Evolutionary conservation across 306 rosid genomes (phyloP).

Genomic region (Carpinus fangiana): DNA sequence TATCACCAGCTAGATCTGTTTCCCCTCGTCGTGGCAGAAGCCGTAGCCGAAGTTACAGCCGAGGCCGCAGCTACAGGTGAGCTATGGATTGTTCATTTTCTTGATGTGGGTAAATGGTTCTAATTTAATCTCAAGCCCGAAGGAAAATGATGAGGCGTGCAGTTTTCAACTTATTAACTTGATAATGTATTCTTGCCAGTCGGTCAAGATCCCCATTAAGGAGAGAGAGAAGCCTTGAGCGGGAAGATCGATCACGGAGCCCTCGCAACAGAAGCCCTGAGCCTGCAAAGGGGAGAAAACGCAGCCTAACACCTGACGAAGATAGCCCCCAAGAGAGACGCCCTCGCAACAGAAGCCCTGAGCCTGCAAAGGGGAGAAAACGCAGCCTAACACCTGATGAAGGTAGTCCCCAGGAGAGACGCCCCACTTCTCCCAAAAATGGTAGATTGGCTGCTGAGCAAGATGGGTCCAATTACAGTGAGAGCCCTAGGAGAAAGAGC

Average conservation of each 20-base stretch:
- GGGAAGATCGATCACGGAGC: slow-evolving; percentile 53
- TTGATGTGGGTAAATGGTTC: background rate
- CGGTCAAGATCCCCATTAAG: slow-evolving; percentile 69
- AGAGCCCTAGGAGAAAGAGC: slow-evolving; percentile 51
- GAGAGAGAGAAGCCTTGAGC: slow-evolving; percentile 53
- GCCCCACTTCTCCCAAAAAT: slow-evolving; percentile 46
- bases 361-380: slow-evolving; percentile 46
- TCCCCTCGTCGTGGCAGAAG: slow-evolving; percentile 72
- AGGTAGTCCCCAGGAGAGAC: slow-evolving; percentile 46
- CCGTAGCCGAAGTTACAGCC: slow-evolving; percentile 67
- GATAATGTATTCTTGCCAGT: slow-evolving; percentile 38
- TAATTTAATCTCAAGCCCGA: too few species aligned
- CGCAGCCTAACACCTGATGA: slow-evolving; percentile 53
- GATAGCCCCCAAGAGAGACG: slow-evolving; percentile 50
- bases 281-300: slow-evolving; percentile 48
- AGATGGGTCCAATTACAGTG: slow-evolving; percentile 59
- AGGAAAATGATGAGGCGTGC: background rate
- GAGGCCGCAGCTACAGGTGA: slow-evolving; percentile 74
- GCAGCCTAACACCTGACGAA: slow-evolving; percentile 50
- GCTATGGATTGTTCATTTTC: background rate
- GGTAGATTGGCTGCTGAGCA: slow-evolving; percentile 33
- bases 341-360: slow-evolving; percentile 43
- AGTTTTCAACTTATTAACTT: background rate
- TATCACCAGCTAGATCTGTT: slow-evolving; percentile 49
- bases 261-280: slow-evolving; percentile 43